Conservation (phyloP, 345 rosid species). For the Sonneratia alba region DNA sequence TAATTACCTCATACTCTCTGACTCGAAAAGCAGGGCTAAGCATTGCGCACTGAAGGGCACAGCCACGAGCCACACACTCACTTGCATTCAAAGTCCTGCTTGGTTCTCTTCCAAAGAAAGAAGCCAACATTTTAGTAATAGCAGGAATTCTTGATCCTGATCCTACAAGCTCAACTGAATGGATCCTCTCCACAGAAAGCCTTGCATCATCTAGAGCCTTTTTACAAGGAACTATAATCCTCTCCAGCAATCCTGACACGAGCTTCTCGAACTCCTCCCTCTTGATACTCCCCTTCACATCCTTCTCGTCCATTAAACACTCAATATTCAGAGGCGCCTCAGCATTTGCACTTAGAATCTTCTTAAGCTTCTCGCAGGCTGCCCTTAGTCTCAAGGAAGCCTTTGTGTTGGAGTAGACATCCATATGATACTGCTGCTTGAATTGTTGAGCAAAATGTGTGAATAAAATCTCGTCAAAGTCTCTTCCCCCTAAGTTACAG, state of each 20-base stretch:
- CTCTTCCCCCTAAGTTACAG: conserved; percentile 48
- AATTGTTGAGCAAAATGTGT: conserved; percentile 43
- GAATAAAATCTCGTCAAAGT: conserved; percentile 49
- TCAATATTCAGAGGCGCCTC: conserved; percentile 51
- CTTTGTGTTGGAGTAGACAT: conserved; percentile 42
- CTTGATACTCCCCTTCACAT: conserved; percentile 46
- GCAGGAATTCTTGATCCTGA: conserved; percentile 62
- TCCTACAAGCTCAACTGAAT: conserved; percentile 51
- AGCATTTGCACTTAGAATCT: conserved; percentile 54
- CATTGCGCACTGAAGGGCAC: conserved; percentile 61
- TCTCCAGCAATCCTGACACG: conserved; percentile 32
- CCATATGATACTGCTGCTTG: conserved; percentile 42
- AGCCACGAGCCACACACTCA: conserved; percentile 60
- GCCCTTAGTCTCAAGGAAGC: conserved; percentile 42
- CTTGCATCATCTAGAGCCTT: conserved; percentile 41
- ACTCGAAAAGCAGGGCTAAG: conserved; percentile 51
- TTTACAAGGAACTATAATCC: conserved; percentile 32
- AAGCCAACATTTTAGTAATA: conserved; percentile 28
- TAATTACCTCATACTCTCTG: conserved; percentile 46
- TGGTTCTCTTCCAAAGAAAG: conserved; percentile 45
- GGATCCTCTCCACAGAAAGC: conserved; percentile 30
- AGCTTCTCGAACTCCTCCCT: conserved; percentile 56
- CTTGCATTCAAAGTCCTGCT: conserved; percentile 48
- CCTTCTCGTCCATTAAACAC: conserved; percentile 64
- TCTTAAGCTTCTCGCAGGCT: conserved; percentile 53